Evolutionary conservation across 768 basidiomycete species (phyloP).

Genomic region (Pleurotus tuoliensis): DNA sequence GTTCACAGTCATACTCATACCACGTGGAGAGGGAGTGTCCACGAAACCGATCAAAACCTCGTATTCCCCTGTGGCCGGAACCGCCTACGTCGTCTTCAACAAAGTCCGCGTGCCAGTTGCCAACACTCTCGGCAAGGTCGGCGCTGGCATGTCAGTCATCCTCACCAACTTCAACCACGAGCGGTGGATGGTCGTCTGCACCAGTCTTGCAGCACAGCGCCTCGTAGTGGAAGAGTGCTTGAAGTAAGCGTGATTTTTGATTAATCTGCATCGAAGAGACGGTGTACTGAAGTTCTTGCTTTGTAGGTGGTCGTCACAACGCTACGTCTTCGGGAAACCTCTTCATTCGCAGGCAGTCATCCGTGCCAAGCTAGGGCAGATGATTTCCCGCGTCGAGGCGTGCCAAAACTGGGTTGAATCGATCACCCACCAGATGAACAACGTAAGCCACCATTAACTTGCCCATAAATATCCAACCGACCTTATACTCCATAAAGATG

Average conservation of each 20-base stretch:
- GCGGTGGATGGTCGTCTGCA: slow-evolving; percentile 80
- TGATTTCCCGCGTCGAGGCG: slow-evolving; percentile 88
- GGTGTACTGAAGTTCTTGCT: not conserved
- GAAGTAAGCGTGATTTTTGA: slow-evolving; percentile 45
- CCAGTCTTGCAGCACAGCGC: slow-evolving; percentile 72
- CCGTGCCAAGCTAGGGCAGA: slow-evolving; percentile 78
- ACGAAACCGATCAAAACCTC: slow-evolving; percentile 91
- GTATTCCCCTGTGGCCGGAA: slow-evolving; percentile 90
- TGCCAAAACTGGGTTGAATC: slow-evolving; percentile 88
- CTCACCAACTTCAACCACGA: slow-evolving; percentile 89
- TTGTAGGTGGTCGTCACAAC: slow-evolving; percentile 80
- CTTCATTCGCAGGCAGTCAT: slow-evolving; percentile 82
- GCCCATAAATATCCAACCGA: not conserved
- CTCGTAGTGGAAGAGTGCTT: slow-evolving; percentile 86
- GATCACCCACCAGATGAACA: slow-evolving; percentile 90
- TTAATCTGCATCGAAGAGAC: slow-evolving; percentile 5
- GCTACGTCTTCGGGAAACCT: slow-evolving; percentile 88
- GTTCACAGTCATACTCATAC: slow-evolving; percentile 73
- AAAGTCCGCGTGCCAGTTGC: slow-evolving; percentile 78
- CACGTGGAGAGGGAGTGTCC: slow-evolving; percentile 65
- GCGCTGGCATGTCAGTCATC: slow-evolving; percentile 79
- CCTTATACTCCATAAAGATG: slow-evolving; percentile 50
- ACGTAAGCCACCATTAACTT: slow-evolving; percentile 39
- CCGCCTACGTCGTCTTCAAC: slow-evolving; percentile 81
- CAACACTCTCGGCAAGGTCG: slow-evolving; percentile 84